These are phyloP conservation scores for Haberlea rhodopensis DNA, from an alignment of 257 asterid genomes.

Conservation along the genomic window DNA sequence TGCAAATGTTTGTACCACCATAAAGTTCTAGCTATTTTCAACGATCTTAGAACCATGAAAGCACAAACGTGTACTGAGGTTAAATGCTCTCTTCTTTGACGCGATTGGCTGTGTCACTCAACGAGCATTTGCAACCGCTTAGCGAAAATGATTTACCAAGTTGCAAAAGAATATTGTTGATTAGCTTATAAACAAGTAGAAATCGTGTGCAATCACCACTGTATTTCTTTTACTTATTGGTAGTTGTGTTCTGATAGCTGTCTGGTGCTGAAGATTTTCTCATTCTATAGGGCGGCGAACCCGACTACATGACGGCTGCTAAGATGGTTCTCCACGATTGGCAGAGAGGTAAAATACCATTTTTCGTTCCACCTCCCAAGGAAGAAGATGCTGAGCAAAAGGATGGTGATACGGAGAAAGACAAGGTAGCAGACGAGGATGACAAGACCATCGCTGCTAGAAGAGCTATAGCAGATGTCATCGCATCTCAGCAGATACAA, in stretches of 20 bases:
- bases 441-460: conserved; percentile 52
- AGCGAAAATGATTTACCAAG: not conserved
- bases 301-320: conserved; percentile 79
- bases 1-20: no score
- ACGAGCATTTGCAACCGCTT: not conserved
- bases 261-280: conserved; percentile 9
- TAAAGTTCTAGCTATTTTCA: not conserved
- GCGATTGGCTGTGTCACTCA: no score
- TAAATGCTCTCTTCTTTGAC: not conserved
- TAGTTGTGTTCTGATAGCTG: not conserved
- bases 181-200: no score
- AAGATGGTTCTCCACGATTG: conserved; percentile 94
- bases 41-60: not conserved
- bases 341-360: conserved; percentile 92
- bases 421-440: conserved; percentile 27
- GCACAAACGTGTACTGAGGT: not conserved
- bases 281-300: conserved; percentile 81
- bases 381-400: conserved; percentile 40
- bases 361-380: conserved; percentile 75
- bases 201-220: not conserved
- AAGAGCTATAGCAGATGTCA: conserved; percentile 58
- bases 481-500: conserved; percentile 62
- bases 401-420: conserved; percentile 30
- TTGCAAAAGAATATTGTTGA: not conserved
- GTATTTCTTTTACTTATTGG: not conserved